These are phyloP conservation scores for Wallacemonas sp. DNA, from an alignment of 208 protist genomes.

Conservation along the genomic window DNA sequence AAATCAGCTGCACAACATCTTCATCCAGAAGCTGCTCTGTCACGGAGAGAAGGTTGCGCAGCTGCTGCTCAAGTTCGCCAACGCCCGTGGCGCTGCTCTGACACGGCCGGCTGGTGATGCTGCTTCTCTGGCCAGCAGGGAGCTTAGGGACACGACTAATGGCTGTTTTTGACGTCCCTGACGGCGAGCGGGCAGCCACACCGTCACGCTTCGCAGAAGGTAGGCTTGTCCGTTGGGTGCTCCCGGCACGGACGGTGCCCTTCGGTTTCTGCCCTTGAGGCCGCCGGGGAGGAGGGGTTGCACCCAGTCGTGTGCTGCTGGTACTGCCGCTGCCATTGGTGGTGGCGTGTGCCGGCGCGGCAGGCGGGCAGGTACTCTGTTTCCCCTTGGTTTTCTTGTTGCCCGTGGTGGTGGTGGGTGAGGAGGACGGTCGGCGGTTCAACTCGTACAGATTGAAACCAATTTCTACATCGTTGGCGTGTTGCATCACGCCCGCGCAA, in stretches of 20 bases:
- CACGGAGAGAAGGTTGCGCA: slow-evolving; percentile 21
- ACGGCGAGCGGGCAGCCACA: no score
- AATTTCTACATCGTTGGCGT: slow-evolving; percentile 1
- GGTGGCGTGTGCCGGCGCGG: neutral
- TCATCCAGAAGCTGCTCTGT: slow-evolving; percentile 24
- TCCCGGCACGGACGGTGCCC: no score
- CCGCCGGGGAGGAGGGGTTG: no score
- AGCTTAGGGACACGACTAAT: no score
- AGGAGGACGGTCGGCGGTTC: neutral
- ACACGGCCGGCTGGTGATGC: no score
- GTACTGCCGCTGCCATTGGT: neutral
- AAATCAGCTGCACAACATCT: neutral
- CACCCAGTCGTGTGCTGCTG: no score
- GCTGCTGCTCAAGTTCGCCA: slow-evolving; percentile 11
- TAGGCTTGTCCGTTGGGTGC: no score
- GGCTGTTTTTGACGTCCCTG: no score
- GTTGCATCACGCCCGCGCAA: neutral
- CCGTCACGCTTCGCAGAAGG: no score
- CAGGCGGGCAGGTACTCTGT: neutral
- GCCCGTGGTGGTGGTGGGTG: neutral
- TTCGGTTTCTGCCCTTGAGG: no score
- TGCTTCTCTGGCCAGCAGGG: no score
- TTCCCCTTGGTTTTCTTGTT: neutral
- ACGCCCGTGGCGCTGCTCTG: neutral
- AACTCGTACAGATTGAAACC: slow-evolving; percentile 14